Conservation (phyloP, 345 rosid species). For the Salix viminalis region DNA sequence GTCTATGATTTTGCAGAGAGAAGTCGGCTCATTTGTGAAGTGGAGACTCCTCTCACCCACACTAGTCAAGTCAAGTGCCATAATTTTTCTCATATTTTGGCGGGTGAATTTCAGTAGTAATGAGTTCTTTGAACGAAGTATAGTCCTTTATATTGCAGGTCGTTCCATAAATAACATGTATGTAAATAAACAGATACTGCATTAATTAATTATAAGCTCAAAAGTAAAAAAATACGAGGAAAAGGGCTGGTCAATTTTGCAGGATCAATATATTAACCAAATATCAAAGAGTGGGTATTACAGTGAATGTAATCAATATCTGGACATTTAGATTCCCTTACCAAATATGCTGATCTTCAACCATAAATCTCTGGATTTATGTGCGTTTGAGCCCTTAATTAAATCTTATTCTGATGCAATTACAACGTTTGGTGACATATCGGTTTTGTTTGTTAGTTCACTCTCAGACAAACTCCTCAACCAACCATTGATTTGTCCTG, state of each 20-base stretch:
- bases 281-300: neutral
- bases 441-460: neutral
- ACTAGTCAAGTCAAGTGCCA: neutral
- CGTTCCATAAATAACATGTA: too few relatives aligned
- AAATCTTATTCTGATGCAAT: neutral
- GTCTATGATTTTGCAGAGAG: neutral
- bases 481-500: conserved; percentile 17
- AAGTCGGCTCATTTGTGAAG: neutral
- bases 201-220: too few relatives aligned
- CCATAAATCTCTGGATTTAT: too few relatives aligned
- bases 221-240: too few relatives aligned
- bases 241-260: neutral
- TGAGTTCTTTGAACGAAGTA: too few relatives aligned
- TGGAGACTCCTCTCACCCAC: neutral
- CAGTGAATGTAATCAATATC: neutral
- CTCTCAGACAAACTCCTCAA: neutral
- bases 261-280: neutral
- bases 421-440: neutral
- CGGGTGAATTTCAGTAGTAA: too few relatives aligned
- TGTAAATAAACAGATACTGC: too few relatives aligned
- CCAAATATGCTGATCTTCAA: neutral
- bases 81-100: too few relatives aligned
- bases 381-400: neutral
- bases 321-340: neutral
- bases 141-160: too few relatives aligned